Percentiles rank a stretch among this genome's conserved stretches.
phyloP scores from a whole-genome alignment of 2,329 filamentous ascomycete species.

The Graphilbum sp. region DNA sequence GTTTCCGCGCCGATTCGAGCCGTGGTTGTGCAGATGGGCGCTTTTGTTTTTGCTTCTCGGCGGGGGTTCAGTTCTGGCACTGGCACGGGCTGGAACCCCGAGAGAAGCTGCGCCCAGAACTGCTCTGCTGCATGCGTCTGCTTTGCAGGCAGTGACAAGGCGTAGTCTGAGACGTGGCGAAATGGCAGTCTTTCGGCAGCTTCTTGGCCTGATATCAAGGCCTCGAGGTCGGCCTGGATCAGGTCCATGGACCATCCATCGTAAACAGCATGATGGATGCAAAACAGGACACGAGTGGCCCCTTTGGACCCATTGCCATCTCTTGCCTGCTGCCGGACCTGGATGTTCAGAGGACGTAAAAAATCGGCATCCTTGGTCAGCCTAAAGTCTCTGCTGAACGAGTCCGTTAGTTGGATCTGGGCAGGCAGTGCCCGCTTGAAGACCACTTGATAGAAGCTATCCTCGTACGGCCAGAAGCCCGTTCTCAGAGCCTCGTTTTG shows the following conservation, averaged over 20 bases:
- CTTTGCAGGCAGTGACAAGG: slow-evolving; percentile 15
- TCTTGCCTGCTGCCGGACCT: slow-evolving; percentile 22
- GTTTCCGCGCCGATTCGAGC: background rate
- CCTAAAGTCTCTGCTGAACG: slow-evolving; percentile 21
- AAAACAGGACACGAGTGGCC: slow-evolving; percentile 25
- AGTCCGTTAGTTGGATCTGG: slow-evolving; percentile 25
- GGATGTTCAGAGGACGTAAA: slow-evolving; percentile 44
- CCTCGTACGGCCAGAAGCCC: slow-evolving; percentile 46
- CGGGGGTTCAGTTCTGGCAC: slow-evolving; percentile 42
- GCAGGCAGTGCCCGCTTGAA: slow-evolving; percentile 34
- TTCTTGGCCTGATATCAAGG: slow-evolving; percentile 21
- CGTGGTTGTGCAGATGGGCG: slow-evolving; percentile 11
- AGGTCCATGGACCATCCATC: slow-evolving; percentile 89
- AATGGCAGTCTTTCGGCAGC: slow-evolving; percentile 38
- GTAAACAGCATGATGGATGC: slow-evolving; percentile 71
- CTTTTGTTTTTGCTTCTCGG: background rate
- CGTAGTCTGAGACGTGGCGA: slow-evolving; percentile 35
- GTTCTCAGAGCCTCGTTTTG: slow-evolving; percentile 55
- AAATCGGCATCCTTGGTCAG: slow-evolving; percentile 21
- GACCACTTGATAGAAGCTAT: slow-evolving; percentile 44
- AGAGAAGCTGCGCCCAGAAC: slow-evolving; percentile 57
- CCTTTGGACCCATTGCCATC: slow-evolving; percentile 1
- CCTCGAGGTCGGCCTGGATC: slow-evolving; percentile 48
- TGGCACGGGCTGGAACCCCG: slow-evolving; percentile 32
- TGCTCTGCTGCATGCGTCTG: slow-evolving; percentile 25